Conservation (phyloP, 164 flowering plant genomes). For the Protea cynaroides region DNA sequence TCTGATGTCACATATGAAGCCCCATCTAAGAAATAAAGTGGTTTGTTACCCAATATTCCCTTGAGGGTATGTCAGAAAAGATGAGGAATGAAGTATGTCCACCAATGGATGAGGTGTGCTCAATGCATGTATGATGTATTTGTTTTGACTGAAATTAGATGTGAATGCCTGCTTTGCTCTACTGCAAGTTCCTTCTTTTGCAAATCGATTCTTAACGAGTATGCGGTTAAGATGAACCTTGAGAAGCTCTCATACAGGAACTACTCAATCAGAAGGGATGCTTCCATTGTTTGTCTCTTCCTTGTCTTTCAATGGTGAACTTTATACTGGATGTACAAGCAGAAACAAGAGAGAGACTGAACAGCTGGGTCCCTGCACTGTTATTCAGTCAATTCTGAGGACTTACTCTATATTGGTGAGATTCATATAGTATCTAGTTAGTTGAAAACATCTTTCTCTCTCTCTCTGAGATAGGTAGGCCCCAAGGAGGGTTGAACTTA, state of each 20-base stretch:
- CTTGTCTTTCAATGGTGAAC: conserved; percentile 35
- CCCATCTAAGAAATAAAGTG: too few relatives aligned
- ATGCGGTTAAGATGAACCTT: conserved; percentile 42
- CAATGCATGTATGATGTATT: too few relatives aligned
- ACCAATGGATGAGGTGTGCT: too few relatives aligned
- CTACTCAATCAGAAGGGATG: conserved; percentile 23
- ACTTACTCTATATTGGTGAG: neutral
- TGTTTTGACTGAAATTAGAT: too few relatives aligned
- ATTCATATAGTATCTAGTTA: neutral
- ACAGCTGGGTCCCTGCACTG: conserved; percentile 54
- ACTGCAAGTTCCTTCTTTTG: too few relatives aligned
- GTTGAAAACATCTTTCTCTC: neutral
- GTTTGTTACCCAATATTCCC: too few relatives aligned
- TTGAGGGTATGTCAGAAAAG: too few relatives aligned
- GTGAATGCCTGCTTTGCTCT: too few relatives aligned
- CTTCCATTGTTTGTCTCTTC: conserved; percentile 45
- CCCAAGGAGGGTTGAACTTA: too few relatives aligned
- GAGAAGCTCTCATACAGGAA: conserved; percentile 36
- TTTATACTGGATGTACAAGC: conserved; percentile 30
- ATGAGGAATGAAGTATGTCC: too few relatives aligned
- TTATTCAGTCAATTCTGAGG: conserved; percentile 40
- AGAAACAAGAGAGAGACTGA: conserved; percentile 69
- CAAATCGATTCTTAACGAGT: conserved; percentile 60
- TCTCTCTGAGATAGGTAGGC: too few relatives aligned
- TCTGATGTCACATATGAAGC: too few relatives aligned